A percentile compares a stretch with the other conserved stretches of the same genome.
phyloP scores from a whole-genome alignment of 108 stramenopile genomes.

The Nitzschia sp. region DNA sequence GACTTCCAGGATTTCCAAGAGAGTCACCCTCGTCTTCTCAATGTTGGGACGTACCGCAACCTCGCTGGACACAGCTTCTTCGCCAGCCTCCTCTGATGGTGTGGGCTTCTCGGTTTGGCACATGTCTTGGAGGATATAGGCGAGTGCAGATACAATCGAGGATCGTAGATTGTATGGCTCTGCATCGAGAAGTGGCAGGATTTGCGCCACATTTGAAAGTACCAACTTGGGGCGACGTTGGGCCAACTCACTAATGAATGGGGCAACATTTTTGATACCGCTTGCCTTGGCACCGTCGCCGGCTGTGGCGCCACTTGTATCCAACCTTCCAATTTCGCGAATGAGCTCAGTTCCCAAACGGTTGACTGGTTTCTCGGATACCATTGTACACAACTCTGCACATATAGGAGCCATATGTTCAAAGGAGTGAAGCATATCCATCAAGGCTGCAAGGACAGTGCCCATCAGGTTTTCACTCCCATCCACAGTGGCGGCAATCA shows the following conservation, averaged over 20 bases:
- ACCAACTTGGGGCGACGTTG: conserved; percentile 58
- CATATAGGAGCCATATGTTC: conserved; percentile 79
- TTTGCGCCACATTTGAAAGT: conserved; percentile 54
- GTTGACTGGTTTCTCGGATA: conserved; percentile 46
- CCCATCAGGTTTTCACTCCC: conserved; percentile 46
- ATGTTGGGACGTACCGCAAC: conserved; percentile 13
- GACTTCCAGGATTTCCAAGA: conserved; percentile 83
- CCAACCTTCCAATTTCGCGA: conserved; percentile 72
- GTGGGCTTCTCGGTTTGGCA: conserved; percentile 17
- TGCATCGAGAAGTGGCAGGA: conserved; percentile 74
- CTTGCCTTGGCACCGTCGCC: conserved; percentile 61
- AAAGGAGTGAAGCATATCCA: conserved; percentile 83
- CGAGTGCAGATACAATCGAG: conserved; percentile 73
- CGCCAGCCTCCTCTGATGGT: conserved; percentile 20
- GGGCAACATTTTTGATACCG: conserved; percentile 77
- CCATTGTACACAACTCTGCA: conserved; percentile 71
- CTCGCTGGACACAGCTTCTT: conserved; percentile 1
- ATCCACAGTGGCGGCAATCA: conserved; percentile 71
- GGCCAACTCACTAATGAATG: conserved; percentile 74
- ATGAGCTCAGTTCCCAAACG: conserved; percentile 64
- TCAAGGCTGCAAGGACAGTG: conserved; percentile 74
- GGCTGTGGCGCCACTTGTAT: conserved; percentile 39
- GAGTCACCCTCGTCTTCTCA: conserved; percentile 56
- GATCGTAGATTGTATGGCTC: conserved; percentile 77
- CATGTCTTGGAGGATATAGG: conserved; percentile 55